Evolutionary conservation across 305 asterid species (phyloP).

Genomic region (Rubia occidens): DNA sequence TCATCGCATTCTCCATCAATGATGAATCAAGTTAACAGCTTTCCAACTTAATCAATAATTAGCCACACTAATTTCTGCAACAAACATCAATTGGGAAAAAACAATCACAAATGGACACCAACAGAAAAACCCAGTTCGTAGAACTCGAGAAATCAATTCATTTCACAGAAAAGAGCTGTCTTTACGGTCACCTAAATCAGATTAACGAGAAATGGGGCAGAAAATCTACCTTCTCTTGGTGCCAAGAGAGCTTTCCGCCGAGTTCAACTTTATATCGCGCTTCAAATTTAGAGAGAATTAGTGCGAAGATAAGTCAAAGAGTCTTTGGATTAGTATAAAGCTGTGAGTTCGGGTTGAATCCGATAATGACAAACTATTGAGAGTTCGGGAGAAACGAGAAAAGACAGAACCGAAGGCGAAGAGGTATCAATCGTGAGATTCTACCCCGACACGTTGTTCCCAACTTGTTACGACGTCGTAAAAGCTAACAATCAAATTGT

Average conservation of each 20-base stretch:
- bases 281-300: neutral
- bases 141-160: neutral
- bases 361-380: neutral
- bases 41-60: slow-evolving; percentile 3
- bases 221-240: slow-evolving; percentile 7
- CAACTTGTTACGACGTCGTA: neutral
- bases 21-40: neutral
- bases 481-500: neutral
- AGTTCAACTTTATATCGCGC: neutral
- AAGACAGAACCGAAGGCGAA: slow-evolving; percentile 1
- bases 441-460: neutral
- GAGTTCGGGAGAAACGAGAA: neutral
- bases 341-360: neutral
- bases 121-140: neutral
- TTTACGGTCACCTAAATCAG: neutral
- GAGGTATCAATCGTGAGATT: neutral
- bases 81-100: neutral
- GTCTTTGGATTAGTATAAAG: neutral
- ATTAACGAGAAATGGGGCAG: neutral
- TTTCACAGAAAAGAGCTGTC: neutral
- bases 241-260: neutral
- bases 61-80: slow-evolving; percentile 11
- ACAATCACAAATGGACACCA: neutral
- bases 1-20: slow-evolving; percentile 38
- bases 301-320: neutral